Evolutionary conservation across 306 rosid species (phyloP), one percentile per base, ranked within the genome.

Genomic region (Dryas octopetala): DNA sequence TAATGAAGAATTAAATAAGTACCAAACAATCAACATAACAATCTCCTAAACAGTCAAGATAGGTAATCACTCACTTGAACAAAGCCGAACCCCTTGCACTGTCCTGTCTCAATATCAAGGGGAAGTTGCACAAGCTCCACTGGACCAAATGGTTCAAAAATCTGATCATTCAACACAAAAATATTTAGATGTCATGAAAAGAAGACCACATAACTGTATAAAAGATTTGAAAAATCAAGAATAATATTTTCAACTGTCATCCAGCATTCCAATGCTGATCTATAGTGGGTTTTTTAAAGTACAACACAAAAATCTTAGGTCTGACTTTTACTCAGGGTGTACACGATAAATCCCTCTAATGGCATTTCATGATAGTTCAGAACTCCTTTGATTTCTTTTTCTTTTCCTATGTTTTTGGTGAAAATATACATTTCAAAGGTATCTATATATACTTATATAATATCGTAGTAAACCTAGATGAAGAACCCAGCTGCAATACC

Each of bases 31-130:
- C 4, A 62, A 65, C 67, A 68, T 79, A 73, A 41, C 11, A 62
- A 79, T 49, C 38, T 40, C 74, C 28, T 76, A 66, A 55, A 66
- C 23, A 53, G 46, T 48, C 11, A 62, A 80, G 47, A 32, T 3
- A 38, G 71, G 80, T 26, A 47, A 79, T 61, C 73, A 88, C 98
- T 62, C 76, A 96, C 98, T 72, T 92, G 99, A 84, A 96, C 87
- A 90, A 96, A 96, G 64, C 99, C 99, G 80, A 96, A 96, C 62
- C 99, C 98, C 88, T 96, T 92, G 98, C 99, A 96, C 75, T 96
- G 99, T 71, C 98, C 97, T 26, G 98, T 86, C 86, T 96, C 99
- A 63, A 89, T 82, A 83, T 96, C 98, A 77, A 91, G 92, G 67
- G 99, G 99, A 71, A 96, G 83, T 80, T 92, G 98, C 57, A 96